phyloP scores from a whole-genome alignment of 2,329 filamentous ascomycete genomes.

The Aspergillus pseudoglaucus region DNA sequence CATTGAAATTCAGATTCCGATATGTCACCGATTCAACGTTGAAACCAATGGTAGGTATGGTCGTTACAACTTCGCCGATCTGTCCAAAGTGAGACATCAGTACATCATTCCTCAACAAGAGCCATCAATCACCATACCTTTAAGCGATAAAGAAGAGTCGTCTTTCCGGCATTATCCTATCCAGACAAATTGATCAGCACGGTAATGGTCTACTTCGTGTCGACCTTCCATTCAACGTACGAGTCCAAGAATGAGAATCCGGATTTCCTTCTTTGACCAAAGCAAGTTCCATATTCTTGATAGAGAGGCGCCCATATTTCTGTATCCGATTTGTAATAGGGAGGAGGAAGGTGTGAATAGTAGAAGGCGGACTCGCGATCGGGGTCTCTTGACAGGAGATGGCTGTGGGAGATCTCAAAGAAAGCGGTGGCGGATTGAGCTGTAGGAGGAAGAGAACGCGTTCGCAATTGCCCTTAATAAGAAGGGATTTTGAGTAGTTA shows the following conservation, averaged over 20 bases:
- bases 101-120: neutral
- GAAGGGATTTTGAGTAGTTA: too few species aligned
- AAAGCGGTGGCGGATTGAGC: neutral
- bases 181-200: conserved; percentile 9
- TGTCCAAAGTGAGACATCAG: conserved; percentile 33
- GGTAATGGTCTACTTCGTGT: conserved; percentile 3
- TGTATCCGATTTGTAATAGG: conserved; percentile 4
- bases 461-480: too few species aligned
- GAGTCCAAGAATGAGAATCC: conserved; percentile 89
- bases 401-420: neutral
- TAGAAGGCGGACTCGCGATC: neutral
- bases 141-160: conserved; percentile 88
- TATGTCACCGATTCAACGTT: conserved; percentile 99
- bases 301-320: conserved; percentile 49
- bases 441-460: neutral
- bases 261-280: conserved; percentile 95
- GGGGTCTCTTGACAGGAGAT: neutral
- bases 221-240: conserved; percentile 50
- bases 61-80: conserved; percentile 98
- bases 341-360: neutral
- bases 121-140: conserved; percentile 55
- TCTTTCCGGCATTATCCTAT: conserved; percentile 97
- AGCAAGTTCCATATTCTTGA: conserved; percentile 62
- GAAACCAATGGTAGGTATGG: conserved; percentile 98
- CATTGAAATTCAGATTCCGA: conserved; percentile 97